phyloP scores from a whole-genome alignment of 345 rosid genomes.

The Hibiscus mutabilis region DNA sequence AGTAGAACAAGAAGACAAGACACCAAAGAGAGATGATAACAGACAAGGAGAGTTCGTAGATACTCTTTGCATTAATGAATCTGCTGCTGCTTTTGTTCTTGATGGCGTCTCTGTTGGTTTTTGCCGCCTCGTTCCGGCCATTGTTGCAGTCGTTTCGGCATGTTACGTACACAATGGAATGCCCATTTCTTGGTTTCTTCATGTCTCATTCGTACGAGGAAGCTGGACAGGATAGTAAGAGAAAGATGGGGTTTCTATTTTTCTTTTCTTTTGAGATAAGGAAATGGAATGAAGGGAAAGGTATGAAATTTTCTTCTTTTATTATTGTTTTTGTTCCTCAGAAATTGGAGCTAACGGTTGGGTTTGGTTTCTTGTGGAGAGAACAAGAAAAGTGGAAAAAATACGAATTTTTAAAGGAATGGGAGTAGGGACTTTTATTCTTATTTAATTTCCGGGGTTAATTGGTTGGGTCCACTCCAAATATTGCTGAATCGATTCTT shows the following conservation, averaged over 20 bases:
- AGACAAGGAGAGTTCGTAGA: conserved; percentile 48
- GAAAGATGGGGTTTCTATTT: not conserved
- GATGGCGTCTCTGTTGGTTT: conserved; percentile 6
- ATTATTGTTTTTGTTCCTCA: not conserved
- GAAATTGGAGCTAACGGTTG: not conserved
- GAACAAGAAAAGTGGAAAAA: not conserved
- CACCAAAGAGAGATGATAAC: conserved; percentile 58
- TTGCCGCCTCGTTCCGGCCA: not conserved
- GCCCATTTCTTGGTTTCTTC: conserved; percentile 31
- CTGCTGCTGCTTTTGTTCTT: not conserved
- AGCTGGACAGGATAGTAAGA: not conserved
- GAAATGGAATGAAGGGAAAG: not conserved
- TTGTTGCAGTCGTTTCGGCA: conserved; percentile 14
- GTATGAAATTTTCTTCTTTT: not conserved
- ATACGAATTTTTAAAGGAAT: too few species aligned
- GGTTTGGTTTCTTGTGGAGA: not conserved
- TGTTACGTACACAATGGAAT: conserved; percentile 17
- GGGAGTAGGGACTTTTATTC: too few species aligned
- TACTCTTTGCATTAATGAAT: conserved; percentile 11
- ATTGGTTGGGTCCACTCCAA: too few species aligned
- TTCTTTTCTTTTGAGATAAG: not conserved
- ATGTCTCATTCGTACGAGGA: conserved; percentile 17
- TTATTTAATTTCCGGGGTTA: too few species aligned
- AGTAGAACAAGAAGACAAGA: conserved; percentile 50
- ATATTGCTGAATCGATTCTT: too few species aligned